A percentile compares a stretch with the other conserved stretches of the same genome.
These are phyloP conservation scores for Flaveria floridana DNA, from an alignment of 140 eudicot species.

Conservation along the genomic window DNA sequence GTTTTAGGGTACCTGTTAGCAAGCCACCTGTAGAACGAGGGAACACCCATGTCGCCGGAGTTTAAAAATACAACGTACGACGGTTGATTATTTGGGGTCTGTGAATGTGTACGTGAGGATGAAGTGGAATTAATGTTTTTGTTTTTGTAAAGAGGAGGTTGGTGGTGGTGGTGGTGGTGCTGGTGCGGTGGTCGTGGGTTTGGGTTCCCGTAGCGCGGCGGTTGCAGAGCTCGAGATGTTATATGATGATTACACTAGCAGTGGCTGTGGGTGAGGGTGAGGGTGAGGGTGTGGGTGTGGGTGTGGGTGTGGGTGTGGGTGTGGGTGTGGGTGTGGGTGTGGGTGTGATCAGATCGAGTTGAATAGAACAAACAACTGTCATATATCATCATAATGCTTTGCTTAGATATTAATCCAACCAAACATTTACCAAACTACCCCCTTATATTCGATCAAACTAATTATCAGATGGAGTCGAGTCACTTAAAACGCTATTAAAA, in stretches of 20 bases:
- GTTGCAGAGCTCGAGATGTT: background rate
- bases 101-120: too few relatives aligned
- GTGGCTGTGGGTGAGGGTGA: background rate
- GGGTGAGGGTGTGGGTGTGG: too few relatives aligned
- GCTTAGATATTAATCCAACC: background rate
- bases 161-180: background rate
- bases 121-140: too few relatives aligned
- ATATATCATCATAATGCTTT: too few relatives aligned
- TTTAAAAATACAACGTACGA: background rate
- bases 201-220: background rate
- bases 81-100: background rate
- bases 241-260: background rate
- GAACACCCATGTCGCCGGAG: conserved; percentile 44
- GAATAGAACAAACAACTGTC: background rate
- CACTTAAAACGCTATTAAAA: too few relatives aligned
- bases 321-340: too few relatives aligned
- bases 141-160: too few relatives aligned
- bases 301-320: background rate
- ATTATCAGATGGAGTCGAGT: too few relatives aligned
- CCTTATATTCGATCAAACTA: too few relatives aligned
- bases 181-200: background rate
- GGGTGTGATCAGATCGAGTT: background rate
- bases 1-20: conserved; percentile 41
- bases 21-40: conserved; percentile 56
- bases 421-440: too few relatives aligned